A percentile compares a stretch with the other conserved stretches of the same genome.
Evolutionary conservation across 208 protist species (phyloP).

Genomic region (Blastocrithidia nonstop): DNA sequence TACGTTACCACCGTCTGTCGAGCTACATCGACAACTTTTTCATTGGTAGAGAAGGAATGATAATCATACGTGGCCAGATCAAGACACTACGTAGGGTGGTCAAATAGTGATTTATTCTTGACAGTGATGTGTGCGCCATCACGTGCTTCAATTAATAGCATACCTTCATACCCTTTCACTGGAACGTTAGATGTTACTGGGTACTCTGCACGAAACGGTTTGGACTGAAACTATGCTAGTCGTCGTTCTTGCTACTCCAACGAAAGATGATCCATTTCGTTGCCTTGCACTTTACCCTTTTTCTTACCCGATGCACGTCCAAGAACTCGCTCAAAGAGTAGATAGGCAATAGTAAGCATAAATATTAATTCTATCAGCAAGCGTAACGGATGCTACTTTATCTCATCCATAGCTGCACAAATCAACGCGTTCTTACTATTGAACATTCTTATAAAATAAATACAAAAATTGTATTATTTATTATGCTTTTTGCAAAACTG

Average conservation of each 20-base stretch:
- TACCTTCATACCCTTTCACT: conserved; percentile 18
- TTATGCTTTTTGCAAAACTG: no score
- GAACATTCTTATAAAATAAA: no score
- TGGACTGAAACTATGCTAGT: conserved; percentile 44
- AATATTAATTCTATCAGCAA: conserved; percentile 52
- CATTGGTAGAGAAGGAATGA: conserved; percentile 84
- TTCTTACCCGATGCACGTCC: conserved; percentile 4
- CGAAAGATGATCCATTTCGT: conserved; percentile 28
- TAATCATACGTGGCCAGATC: conserved; percentile 90
- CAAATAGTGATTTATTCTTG: conserved; percentile 6
- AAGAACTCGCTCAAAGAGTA: conserved; percentile 13
- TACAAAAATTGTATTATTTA: no score
- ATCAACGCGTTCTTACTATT: no score
- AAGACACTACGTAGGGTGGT: conserved; percentile 30
- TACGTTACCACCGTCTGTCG: conserved; percentile 84
- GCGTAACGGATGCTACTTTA: conserved; percentile 44
- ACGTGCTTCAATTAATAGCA: conserved; percentile 30
- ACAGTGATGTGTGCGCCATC: conserved; percentile 45
- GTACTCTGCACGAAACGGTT: conserved; percentile 29
- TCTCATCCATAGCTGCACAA: conserved; percentile 18
- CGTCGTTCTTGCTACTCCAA: conserved; percentile 67
- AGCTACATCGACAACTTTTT: conserved; percentile 59
- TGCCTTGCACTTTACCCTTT: conserved; percentile 4
- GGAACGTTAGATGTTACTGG: conserved; percentile 21
- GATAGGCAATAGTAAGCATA: conserved; percentile 20